Percentiles rank a stretch among this genome's conserved stretches.
Conservation (phyloP, 331 rosid genomes). For the Dryas integrifolia region DNA sequence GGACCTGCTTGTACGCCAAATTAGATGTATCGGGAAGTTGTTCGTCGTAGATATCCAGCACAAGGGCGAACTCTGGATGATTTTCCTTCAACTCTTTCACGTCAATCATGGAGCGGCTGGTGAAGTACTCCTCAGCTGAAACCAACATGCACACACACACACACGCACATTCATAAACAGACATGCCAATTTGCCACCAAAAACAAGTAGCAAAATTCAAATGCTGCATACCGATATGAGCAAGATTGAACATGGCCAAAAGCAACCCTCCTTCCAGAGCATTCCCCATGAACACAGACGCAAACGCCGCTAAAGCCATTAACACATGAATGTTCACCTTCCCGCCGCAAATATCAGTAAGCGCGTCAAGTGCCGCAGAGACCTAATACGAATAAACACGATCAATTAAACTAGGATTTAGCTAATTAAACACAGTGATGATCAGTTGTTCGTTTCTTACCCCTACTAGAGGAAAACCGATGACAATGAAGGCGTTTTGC, state of each 20-base stretch:
- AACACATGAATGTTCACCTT: constrained; percentile 89
- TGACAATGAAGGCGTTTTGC: constrained; percentile 59
- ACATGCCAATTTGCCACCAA: constrained; percentile 10
- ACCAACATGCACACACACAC: constrained; percentile 31
- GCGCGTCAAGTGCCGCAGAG: constrained; percentile 91
- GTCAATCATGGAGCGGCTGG: constrained; percentile 83
- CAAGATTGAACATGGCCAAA: constrained; percentile 93
- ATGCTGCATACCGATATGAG: constrained; percentile 75
- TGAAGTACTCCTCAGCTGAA: constrained; percentile 95
- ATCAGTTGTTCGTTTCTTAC: constrained; percentile 32
- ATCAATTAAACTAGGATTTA: neutral
- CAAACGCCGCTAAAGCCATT: constrained; percentile 97
- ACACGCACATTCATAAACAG: constrained; percentile 26
- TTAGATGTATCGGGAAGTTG: constrained; percentile 77
- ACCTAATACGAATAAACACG: constrained; percentile 42
- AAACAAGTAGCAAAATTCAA: neutral
- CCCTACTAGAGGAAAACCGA: constrained; percentile 89
- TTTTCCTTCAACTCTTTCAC: constrained; percentile 91
- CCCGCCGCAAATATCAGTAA: constrained; percentile 74
- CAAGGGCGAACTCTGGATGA: constrained; percentile 86
- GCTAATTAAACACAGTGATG: neutral
- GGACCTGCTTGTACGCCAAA: constrained; percentile 79
- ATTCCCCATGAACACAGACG: constrained; percentile 87
- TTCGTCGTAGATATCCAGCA: constrained; percentile 63
- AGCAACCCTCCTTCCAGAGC: constrained; percentile 94